Conservation (phyloP, 2,329 filamentous ascomycete genomes). For the Orbilia blumenaviensis region DNA sequence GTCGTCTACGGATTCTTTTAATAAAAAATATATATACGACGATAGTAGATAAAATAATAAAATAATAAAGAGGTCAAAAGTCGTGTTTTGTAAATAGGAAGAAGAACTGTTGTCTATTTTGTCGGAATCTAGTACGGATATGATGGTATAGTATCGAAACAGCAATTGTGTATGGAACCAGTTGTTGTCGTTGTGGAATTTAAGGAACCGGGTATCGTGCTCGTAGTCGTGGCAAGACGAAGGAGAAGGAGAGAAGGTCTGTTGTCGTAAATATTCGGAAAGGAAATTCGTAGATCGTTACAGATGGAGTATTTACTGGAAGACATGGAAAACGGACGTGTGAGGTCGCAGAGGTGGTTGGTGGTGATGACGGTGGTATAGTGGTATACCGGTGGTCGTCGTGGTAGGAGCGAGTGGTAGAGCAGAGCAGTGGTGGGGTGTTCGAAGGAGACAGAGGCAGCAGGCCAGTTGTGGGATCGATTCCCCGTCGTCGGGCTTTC, state of each 20-base stretch:
- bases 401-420: too few species aligned
- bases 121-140: slow-evolving; percentile 12
- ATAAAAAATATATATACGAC: neutral
- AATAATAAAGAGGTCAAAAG: neutral
- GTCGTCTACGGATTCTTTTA: slow-evolving; percentile 1
- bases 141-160: slow-evolving; percentile 1
- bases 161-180: neutral
- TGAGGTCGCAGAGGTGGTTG: too few species aligned
- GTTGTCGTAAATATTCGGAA: slow-evolving; percentile 39
- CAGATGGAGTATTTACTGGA: slow-evolving; percentile 35
- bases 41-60: too few species aligned
- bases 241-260: too few species aligned
- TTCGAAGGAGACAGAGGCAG: too few species aligned
- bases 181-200: neutral
- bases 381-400: neutral
- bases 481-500: too few species aligned
- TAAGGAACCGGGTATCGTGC: slow-evolving; percentile 13
- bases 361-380: neutral
- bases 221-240: slow-evolving; percentile 10
- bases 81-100: neutral
- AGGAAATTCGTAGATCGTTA: slow-evolving; percentile 51
- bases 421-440: too few species aligned
- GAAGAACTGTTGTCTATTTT: slow-evolving; percentile 1
- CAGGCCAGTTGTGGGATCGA: too few species aligned
- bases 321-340: slow-evolving; percentile 32